phyloP scores from a whole-genome alignment of 345 rosid species.

The Clarkia xantiana region DNA sequence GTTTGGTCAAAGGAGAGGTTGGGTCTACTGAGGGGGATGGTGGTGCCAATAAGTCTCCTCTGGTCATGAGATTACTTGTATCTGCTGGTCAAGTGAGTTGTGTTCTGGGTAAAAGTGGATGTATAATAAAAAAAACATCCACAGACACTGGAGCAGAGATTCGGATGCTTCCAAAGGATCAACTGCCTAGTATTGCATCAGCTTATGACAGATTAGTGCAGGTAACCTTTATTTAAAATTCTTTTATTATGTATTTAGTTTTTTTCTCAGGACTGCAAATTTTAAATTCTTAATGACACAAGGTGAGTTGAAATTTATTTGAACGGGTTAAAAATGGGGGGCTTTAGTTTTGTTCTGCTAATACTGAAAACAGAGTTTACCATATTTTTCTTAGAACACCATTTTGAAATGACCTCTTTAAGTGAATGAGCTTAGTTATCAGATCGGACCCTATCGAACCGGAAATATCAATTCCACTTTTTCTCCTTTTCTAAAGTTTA shows the following conservation, averaged over 20 bases:
- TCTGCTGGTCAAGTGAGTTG: slow-evolving; percentile 48
- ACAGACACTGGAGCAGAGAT: slow-evolving; percentile 57
- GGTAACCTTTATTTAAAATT: slow-evolving; percentile 18
- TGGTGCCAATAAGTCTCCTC: slow-evolving; percentile 17
- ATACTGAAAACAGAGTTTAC: too few relatives aligned
- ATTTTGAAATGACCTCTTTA: too few relatives aligned
- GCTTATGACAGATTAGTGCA: slow-evolving; percentile 48
- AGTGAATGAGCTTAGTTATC: too few relatives aligned
- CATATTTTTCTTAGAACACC: too few relatives aligned
- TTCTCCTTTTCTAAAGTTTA: not conserved
- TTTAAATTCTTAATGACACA: not conserved
- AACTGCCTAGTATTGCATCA: slow-evolving; percentile 39
- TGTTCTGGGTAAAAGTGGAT: slow-evolving; percentile 58
- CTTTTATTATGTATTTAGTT: not conserved
- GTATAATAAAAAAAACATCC: slow-evolving; percentile 43
- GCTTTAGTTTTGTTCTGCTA: too few relatives aligned
- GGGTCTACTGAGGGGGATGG: slow-evolving; percentile 19
- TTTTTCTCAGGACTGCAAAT: not conserved
- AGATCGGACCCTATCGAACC: too few relatives aligned
- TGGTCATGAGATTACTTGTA: slow-evolving; percentile 42
- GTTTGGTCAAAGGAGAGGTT: slow-evolving; percentile 29
- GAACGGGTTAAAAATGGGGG: not conserved
- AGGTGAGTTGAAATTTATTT: not conserved
- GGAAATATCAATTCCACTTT: not conserved
- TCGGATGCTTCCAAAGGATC: slow-evolving; percentile 51